Conservation (phyloP, 768 basidiomycete species). For the Cyclocybe cylindracea region DNA sequence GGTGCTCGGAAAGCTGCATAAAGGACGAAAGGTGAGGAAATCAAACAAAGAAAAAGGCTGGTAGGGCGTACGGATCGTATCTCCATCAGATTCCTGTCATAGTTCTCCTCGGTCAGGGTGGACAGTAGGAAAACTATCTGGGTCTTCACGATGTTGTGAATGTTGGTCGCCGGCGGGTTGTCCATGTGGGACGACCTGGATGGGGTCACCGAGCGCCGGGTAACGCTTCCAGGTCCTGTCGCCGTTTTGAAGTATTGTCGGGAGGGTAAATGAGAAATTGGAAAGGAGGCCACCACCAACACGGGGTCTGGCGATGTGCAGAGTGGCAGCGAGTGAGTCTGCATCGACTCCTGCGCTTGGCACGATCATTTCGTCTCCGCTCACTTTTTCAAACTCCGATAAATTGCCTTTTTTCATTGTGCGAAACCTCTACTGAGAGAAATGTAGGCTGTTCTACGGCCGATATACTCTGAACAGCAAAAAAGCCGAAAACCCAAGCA, state of each 20-base stretch:
- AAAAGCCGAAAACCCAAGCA: slow-evolving; percentile 45
- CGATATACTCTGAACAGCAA: slow-evolving; percentile 41
- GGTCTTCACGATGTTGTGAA: slow-evolving; percentile 91
- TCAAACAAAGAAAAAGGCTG: slow-evolving; percentile 11
- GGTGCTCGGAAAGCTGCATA: slow-evolving; percentile 88
- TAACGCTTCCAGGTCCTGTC: slow-evolving; percentile 68
- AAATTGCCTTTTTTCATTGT: background rate
- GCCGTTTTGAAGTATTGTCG: slow-evolving; percentile 63
- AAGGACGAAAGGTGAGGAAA: slow-evolving; percentile 8
- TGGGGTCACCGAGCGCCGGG: slow-evolving; percentile 73
- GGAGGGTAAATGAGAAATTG: slow-evolving; percentile 38
- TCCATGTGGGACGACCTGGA: slow-evolving; percentile 88
- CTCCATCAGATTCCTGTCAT: slow-evolving; percentile 90
- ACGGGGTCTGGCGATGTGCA: slow-evolving; percentile 41
- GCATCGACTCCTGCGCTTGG: slow-evolving; percentile 22
- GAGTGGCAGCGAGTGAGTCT: slow-evolving; percentile 34
- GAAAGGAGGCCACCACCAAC: slow-evolving; percentile 43
- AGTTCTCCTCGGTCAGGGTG: slow-evolving; percentile 96
- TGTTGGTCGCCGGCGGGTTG: slow-evolving; percentile 81
- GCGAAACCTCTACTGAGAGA: too few relatives aligned
- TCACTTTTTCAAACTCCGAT: slow-evolving; percentile 28
- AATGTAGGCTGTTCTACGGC: slow-evolving; percentile 1
- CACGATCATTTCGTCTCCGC: slow-evolving; percentile 32
- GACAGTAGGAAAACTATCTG: slow-evolving; percentile 98
- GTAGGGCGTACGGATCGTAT: slow-evolving; percentile 81